Evolutionary conservation across 106 monocot species (phyloP).

Genomic region (Posidonia australis): DNA sequence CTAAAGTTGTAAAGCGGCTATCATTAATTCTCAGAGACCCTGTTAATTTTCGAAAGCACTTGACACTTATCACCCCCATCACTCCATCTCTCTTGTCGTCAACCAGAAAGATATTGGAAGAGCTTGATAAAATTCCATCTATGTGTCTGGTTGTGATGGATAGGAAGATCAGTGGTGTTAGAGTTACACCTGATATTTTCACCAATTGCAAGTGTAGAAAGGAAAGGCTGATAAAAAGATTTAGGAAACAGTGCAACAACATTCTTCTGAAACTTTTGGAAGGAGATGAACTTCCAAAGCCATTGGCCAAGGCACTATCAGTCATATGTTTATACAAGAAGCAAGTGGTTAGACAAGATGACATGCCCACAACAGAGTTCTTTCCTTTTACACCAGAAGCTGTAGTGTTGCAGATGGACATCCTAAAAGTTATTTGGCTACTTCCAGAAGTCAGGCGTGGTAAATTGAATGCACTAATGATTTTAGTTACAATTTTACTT

Average conservation of each 20-base stretch:
- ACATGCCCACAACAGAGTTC: conserved; percentile 30
- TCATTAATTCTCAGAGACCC: conserved; percentile 38
- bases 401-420: conserved; percentile 36
- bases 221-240: conserved; percentile 12
- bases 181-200: conserved; percentile 29
- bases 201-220: conserved; percentile 13
- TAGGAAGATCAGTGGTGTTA: conserved; percentile 37
- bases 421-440: conserved; percentile 64
- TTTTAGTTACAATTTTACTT: too few relatives aligned
- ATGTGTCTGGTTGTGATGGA: conserved; percentile 43
- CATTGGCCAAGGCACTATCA: conserved; percentile 65
- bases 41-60: conserved; percentile 19
- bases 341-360: conserved; percentile 11
- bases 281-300: conserved; percentile 34
- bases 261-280: conserved; percentile 21
- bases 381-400: conserved; percentile 41
- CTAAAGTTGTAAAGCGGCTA: conserved; percentile 19
- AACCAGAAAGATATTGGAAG: conserved; percentile 26
- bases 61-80: conserved; percentile 22
- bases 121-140: conserved; percentile 35
- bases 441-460: conserved; percentile 26
- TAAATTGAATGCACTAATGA: too few relatives aligned
- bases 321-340: conserved; percentile 41
- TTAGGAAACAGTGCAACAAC: conserved; percentile 24
- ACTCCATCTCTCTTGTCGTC: conserved; percentile 27